These are phyloP conservation scores for Colletotrichum chrysophilum DNA, from an alignment of 2,329 filamentous ascomycete genomes.

Conservation along the genomic window DNA sequence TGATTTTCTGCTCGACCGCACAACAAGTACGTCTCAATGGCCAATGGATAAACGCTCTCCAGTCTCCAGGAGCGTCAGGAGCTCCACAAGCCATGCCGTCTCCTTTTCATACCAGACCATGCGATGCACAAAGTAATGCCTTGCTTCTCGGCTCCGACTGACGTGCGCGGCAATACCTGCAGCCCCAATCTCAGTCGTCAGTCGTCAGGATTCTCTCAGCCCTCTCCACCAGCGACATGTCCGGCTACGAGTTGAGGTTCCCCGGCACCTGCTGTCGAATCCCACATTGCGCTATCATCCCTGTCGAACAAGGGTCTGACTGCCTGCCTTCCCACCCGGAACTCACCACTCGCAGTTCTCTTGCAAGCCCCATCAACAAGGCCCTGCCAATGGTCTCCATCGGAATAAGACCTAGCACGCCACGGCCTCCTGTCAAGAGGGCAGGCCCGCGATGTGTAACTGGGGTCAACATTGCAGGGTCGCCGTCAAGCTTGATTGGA, in stretches of 20 bases:
- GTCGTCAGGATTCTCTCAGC: neutral
- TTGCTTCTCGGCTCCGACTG: slow-evolving; percentile 6
- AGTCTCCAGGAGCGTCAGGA: neutral
- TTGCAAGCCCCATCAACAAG: neutral
- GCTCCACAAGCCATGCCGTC: neutral
- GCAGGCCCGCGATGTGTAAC: slow-evolving; percentile 2
- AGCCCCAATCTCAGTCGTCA: neutral
- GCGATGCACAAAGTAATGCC: neutral
- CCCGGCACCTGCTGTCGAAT: slow-evolving; percentile 13
- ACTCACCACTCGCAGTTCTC: neutral
- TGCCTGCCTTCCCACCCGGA: neutral
- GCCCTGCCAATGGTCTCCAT: slow-evolving; percentile 16
- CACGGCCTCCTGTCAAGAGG: slow-evolving; percentile 5
- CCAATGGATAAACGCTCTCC: neutral
- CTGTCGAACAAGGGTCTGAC: neutral
- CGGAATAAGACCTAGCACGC: slow-evolving; percentile 12
- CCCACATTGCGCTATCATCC: slow-evolving; percentile 23
- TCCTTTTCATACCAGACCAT: neutral
- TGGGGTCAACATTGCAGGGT: neutral
- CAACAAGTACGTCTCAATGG: neutral
- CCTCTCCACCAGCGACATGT: neutral
- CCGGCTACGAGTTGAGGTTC: slow-evolving; percentile 5
- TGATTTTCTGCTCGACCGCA: neutral
- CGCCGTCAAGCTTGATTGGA: neutral
- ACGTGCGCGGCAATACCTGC: neutral